Conservation (phyloP, 108 stramenopile species). For the Cyclostephanos tholiformis region DNA sequence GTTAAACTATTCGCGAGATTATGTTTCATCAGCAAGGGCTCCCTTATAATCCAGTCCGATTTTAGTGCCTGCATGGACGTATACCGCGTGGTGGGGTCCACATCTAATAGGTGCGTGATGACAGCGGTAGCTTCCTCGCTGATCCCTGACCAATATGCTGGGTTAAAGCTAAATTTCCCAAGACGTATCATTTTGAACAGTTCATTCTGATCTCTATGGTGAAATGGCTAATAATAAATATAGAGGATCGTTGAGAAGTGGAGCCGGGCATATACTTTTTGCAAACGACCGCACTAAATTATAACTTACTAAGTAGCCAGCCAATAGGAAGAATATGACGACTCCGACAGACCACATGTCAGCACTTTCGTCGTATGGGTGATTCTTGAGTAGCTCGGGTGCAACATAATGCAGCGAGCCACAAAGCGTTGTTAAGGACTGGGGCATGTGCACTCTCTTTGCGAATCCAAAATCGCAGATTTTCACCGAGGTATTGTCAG, state of each 20-base stretch:
- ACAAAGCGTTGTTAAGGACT: constrained; percentile 82
- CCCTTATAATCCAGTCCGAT: constrained; percentile 57
- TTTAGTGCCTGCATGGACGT: constrained; percentile 47
- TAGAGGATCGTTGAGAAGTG: background rate
- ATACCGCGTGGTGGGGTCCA: constrained; percentile 50
- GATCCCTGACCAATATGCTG: constrained; percentile 44
- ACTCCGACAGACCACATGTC: constrained; percentile 97
- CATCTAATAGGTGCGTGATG: constrained; percentile 48
- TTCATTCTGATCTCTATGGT: constrained; percentile 37
- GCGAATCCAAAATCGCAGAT: constrained; percentile 97
- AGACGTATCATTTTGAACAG: constrained; percentile 37
- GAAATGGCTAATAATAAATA: constrained; percentile 24
- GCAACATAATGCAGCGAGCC: constrained; percentile 85
- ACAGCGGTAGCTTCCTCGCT: constrained; percentile 54
- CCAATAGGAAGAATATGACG: constrained; percentile 88
- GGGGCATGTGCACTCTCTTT: constrained; percentile 72
- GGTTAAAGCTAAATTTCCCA: constrained; percentile 44
- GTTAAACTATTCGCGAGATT: constrained; percentile 10
- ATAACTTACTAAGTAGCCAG: constrained; percentile 63
- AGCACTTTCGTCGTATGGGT: constrained; percentile 77
- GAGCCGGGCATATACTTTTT: background rate
- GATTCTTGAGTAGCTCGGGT: constrained; percentile 67
- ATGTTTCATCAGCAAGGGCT: constrained; percentile 8
- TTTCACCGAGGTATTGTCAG: constrained; percentile 71
- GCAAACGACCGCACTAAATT: too few relatives aligned